Evolutionary conservation across 371 early-diverging fungal genomes (phyloP).

Genomic region (Polyrhizophydium stewartii): DNA sequence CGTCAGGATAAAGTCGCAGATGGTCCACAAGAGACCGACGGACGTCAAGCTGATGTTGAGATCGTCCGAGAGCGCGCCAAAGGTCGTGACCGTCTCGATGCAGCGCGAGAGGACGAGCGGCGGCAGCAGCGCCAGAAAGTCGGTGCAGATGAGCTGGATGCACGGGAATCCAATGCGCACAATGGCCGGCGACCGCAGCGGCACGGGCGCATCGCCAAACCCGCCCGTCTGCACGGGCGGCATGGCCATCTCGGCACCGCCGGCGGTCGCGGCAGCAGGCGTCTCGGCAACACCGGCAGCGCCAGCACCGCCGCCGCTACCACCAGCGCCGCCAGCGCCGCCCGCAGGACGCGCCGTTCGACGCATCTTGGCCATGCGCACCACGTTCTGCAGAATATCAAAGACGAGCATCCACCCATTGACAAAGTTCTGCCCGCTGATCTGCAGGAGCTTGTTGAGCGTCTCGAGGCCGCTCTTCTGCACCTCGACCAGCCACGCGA

Average conservation of each 20-base stretch:
- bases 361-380: background rate
- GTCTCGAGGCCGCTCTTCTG: slow-evolving; percentile 85
- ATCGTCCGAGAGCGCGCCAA: slow-evolving; percentile 84
- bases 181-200: background rate
- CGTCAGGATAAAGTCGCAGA: slow-evolving; percentile 76
- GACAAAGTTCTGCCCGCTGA: slow-evolving; percentile 80
- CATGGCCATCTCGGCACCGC: background rate
- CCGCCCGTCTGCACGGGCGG: background rate
- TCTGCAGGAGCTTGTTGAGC: slow-evolving; percentile 82
- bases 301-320: background rate
- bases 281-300: background rate
- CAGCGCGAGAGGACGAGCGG: slow-evolving; percentile 74
- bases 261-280: background rate
- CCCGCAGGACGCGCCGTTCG: background rate
- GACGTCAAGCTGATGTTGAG: slow-evolving; percentile 93
- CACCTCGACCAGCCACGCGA: slow-evolving; percentile 56
- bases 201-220: background rate
- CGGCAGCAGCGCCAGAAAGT: slow-evolving; percentile 78
- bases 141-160: slow-evolving; percentile 92
- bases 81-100: slow-evolving; percentile 76
- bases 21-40: slow-evolving; percentile 87
- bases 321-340: background rate
- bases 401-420: slow-evolving; percentile 88
- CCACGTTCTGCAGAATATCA: slow-evolving; percentile 62
- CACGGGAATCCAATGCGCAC: slow-evolving; percentile 86